Evolutionary conservation across 1,284 basidiomycete genomes (phyloP).

Genomic region (Cryptococcus deneoformans): DNA sequence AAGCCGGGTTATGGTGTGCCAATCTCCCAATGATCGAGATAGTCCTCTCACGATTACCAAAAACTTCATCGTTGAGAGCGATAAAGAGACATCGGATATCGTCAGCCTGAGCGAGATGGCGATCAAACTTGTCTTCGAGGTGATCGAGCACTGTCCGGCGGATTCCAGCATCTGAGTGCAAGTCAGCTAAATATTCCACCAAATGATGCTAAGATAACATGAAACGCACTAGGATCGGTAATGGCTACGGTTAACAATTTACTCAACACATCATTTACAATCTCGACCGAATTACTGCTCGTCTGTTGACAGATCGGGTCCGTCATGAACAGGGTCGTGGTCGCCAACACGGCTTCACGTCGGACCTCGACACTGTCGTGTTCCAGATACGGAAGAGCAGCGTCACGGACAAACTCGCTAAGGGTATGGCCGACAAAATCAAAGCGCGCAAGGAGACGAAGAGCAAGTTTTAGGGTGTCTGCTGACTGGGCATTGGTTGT

Average conservation of each 20-base stretch:
- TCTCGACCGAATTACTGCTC: slow-evolving; percentile 93
- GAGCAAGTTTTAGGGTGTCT: slow-evolving; percentile 78
- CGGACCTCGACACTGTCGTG: slow-evolving; percentile 88
- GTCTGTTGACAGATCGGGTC: slow-evolving; percentile 97
- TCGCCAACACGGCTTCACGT: slow-evolving; percentile 86
- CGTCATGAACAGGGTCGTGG: slow-evolving; percentile 85
- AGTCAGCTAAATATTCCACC: not conserved
- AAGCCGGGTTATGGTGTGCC: slow-evolving; percentile 94
- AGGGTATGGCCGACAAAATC: slow-evolving; percentile 91
- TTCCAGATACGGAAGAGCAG: slow-evolving; percentile 91
- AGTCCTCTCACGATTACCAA: slow-evolving; percentile 87
- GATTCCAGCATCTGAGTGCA: slow-evolving; percentile 52
- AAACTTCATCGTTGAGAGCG: slow-evolving; percentile 95
- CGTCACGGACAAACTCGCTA: slow-evolving; percentile 93
- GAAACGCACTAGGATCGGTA: slow-evolving; percentile 79
- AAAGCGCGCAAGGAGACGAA: slow-evolving; percentile 86
- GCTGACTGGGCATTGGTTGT: slow-evolving; percentile 56
- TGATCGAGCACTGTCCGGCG: slow-evolving; percentile 84
- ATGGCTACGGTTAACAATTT: slow-evolving; percentile 96
- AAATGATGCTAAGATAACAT: not conserved
- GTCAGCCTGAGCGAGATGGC: slow-evolving; percentile 97
- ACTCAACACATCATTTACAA: slow-evolving; percentile 96
- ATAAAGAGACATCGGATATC: slow-evolving; percentile 97
- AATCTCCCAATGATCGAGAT: slow-evolving; percentile 91
- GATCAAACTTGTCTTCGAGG: slow-evolving; percentile 92